phyloP scores from a whole-genome alignment of 495 filamentous ascomycete species.

The Xylaria acuta region DNA sequence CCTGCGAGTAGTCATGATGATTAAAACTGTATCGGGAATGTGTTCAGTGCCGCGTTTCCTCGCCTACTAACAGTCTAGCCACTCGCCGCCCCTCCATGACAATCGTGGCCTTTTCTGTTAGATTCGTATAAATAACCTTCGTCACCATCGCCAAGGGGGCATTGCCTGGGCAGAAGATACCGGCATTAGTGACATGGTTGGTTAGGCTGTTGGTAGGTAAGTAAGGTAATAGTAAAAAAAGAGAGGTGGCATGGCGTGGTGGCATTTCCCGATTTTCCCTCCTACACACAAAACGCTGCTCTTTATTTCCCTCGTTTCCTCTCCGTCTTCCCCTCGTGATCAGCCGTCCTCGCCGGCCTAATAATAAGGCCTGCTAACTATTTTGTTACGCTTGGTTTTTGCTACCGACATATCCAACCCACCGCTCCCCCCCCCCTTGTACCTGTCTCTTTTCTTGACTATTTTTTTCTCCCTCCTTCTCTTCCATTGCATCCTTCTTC shows the following conservation, averaged over 20 bases:
- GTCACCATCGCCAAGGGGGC: neutral
- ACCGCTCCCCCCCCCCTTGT: constrained; percentile 44
- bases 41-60: constrained; percentile 19
- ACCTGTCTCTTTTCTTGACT: constrained; percentile 37
- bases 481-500: constrained; percentile 28
- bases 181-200: constrained; percentile 6
- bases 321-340: constrained; percentile 26
- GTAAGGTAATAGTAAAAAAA: constrained; percentile 13
- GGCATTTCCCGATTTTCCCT: constrained; percentile 28
- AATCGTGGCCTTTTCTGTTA: neutral
- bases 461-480: constrained; percentile 24
- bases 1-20: constrained; percentile 27
- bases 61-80: neutral
- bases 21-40: constrained; percentile 22
- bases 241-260: constrained; percentile 25
- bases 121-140: constrained; percentile 10
- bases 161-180: constrained; percentile 10
- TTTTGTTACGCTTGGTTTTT: constrained; percentile 27
- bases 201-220: constrained; percentile 15
- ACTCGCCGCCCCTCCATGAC: neutral
- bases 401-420: constrained; percentile 40
- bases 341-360: constrained; percentile 27
- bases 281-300: constrained; percentile 15
- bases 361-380: constrained; percentile 23
- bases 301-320: constrained; percentile 25